phyloP scores from a whole-genome alignment of 2,329 filamentous ascomycete genomes.

The Colletotrichum salicis region DNA sequence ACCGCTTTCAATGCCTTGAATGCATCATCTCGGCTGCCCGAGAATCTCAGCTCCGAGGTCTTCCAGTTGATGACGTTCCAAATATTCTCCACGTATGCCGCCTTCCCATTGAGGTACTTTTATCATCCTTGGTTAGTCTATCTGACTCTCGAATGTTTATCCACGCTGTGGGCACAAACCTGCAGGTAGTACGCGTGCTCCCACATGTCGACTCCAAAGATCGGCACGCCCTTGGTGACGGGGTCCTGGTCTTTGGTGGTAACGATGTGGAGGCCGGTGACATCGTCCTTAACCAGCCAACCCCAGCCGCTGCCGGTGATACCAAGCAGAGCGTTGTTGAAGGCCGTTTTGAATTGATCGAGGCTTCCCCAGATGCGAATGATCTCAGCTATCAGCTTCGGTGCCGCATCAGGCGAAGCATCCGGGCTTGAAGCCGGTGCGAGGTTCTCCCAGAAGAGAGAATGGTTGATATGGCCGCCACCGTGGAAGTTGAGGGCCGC shows the following conservation, averaged over 20 bases:
- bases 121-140: slow-evolving; percentile 43
- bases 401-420: slow-evolving; percentile 65
- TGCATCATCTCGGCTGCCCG: slow-evolving; percentile 57
- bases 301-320: slow-evolving; percentile 91
- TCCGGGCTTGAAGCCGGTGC: slow-evolving; percentile 68
- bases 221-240: slow-evolving; percentile 70
- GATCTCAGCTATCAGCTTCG: slow-evolving; percentile 71
- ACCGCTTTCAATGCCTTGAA: slow-evolving; percentile 57
- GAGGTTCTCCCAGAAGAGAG: slow-evolving; percentile 90
- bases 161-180: slow-evolving; percentile 51
- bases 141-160: neutral
- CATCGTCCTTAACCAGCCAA: slow-evolving; percentile 78
- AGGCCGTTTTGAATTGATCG: slow-evolving; percentile 72
- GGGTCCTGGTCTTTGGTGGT: slow-evolving; percentile 91
- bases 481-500: slow-evolving; percentile 85
- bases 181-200: slow-evolving; percentile 93
- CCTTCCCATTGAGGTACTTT: slow-evolving; percentile 81
- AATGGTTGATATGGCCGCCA: slow-evolving; percentile 93
- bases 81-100: slow-evolving; percentile 78
- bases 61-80: slow-evolving; percentile 86
- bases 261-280: slow-evolving; percentile 72
- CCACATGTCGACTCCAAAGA: slow-evolving; percentile 90
- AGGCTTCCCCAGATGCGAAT: slow-evolving; percentile 74
- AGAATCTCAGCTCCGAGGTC: slow-evolving; percentile 72
- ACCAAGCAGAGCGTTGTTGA: slow-evolving; percentile 72